Percentiles rank a stretch among this genome's conserved stretches.
phyloP scores from a whole-genome alignment of 2,329 filamentous ascomycete species.

The Diaporthe vaccinii region DNA sequence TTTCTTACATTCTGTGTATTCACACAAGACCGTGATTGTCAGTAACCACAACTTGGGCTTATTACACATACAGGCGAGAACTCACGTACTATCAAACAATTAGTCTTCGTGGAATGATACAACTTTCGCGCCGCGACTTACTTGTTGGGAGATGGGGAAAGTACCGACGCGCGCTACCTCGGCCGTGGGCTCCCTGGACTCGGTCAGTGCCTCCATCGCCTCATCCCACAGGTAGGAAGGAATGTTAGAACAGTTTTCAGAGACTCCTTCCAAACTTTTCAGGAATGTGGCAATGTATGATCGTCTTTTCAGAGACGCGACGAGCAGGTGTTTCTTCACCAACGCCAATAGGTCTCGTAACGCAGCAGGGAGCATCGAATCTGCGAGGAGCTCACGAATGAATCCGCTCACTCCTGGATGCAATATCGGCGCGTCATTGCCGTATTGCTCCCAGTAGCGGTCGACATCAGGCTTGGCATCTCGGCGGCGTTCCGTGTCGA shows the following conservation, averaged over 20 bases:
- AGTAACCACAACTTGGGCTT: background rate
- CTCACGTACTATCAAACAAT: background rate
- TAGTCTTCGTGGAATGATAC: background rate
- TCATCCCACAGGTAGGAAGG: background rate
- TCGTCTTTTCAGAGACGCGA: background rate
- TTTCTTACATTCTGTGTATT: constrained; percentile 3
- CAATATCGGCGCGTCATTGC: background rate
- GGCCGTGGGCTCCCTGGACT: background rate
- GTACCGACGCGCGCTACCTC: background rate
- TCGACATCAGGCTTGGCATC: background rate
- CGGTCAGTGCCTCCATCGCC: background rate
- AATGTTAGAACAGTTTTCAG: background rate
- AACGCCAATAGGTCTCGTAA: background rate
- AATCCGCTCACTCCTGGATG: background rate
- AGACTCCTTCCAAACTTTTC: background rate
- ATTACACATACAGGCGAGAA: background rate
- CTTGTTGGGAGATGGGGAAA: constrained; percentile 1
- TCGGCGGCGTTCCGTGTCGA: background rate
- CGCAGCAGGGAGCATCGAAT: background rate
- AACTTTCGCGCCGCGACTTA: background rate
- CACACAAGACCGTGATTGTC: background rate
- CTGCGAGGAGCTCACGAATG: background rate
- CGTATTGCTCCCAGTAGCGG: background rate
- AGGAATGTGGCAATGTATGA: background rate
- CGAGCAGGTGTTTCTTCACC: background rate